phyloP scores from a whole-genome alignment of 2,329 filamentous ascomycete genomes.

The Talaromyces pinophilus region DNA sequence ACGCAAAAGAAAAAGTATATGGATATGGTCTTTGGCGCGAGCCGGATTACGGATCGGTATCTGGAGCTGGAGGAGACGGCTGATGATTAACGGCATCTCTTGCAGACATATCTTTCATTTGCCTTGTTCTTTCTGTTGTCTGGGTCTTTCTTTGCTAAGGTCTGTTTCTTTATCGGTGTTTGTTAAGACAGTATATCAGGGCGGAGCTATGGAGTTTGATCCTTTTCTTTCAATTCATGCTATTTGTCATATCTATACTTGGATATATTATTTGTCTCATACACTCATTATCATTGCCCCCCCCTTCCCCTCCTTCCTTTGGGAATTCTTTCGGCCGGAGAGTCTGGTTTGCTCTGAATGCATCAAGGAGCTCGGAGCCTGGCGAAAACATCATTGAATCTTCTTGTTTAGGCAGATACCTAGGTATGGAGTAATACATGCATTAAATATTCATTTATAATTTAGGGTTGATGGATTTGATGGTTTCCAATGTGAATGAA shows the following conservation, averaged over 20 bases:
- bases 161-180: conserved; percentile 11
- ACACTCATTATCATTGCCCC: neutral
- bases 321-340: neutral
- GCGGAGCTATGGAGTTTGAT: conserved; percentile 11
- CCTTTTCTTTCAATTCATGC: neutral
- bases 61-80: conserved; percentile 18
- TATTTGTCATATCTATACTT: conserved; percentile 5
- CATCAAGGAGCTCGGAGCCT: conserved; percentile 10
- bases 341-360: conserved; percentile 4
- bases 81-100: neutral
- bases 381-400: neutral
- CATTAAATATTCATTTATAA: neutral
- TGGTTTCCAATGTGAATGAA: too few relatives aligned
- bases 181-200: conserved; percentile 11
- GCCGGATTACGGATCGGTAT: conserved; percentile 25
- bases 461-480: neutral
- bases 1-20: conserved; percentile 81
- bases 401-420: neutral
- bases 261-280: neutral
- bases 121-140: neutral
- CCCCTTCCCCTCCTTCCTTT: neutral
- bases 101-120: neutral
- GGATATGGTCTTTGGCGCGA: conserved; percentile 71
- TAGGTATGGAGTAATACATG: neutral
- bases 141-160: neutral